phyloP scores from a whole-genome alignment of 2,329 filamentous ascomycete genomes.

The Biscogniauxia marginata region DNA sequence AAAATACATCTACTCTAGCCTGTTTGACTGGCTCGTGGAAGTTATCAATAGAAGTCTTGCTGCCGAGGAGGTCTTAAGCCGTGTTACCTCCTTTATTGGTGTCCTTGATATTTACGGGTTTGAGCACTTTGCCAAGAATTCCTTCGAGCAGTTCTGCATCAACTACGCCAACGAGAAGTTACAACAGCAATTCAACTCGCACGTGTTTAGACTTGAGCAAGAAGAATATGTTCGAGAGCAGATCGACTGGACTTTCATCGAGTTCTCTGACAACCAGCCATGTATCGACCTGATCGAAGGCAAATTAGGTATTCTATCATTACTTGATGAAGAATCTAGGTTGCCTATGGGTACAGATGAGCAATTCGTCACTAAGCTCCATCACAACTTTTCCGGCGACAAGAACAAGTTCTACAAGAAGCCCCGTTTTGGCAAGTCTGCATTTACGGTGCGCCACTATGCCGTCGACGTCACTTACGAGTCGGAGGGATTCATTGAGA shows the following conservation, averaged over 20 bases:
- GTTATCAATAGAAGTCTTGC: conserved; percentile 90
- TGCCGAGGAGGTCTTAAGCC: conserved; percentile 78
- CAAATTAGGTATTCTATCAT: conserved; percentile 86
- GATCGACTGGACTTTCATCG: conserved; percentile 99
- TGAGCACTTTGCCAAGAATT: conserved; percentile 99
- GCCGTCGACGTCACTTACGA: conserved; percentile 98
- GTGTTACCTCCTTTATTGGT: conserved; percentile 89
- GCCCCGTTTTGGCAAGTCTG: conserved; percentile 92
- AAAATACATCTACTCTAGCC: conserved; percentile 96
- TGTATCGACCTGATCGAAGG: conserved; percentile 98
- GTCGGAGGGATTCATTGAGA: conserved; percentile 98
- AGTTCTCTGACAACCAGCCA: conserved; percentile 98
- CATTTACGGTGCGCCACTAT: conserved; percentile 98
- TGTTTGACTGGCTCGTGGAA: conserved; percentile 99
- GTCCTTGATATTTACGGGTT: conserved; percentile 99
- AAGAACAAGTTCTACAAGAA: conserved; percentile 99
- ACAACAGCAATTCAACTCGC: conserved; percentile 98
- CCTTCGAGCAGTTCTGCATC: conserved; percentile 99
- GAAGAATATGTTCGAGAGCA: conserved; percentile 95
- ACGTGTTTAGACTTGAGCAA: conserved; percentile 98
- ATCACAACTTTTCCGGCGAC: conserved; percentile 85
- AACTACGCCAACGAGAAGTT: conserved; percentile 99
- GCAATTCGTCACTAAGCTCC: conserved; percentile 92
- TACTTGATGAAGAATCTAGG: conserved; percentile 94
- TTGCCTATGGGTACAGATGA: conserved; percentile 97